Percentiles rank a stretch among this genome's conserved stretches.
These are phyloP conservation scores for Podospora fimiseda DNA, from an alignment of 495 filamentous ascomycete genomes.

Conservation along the genomic window DNA sequence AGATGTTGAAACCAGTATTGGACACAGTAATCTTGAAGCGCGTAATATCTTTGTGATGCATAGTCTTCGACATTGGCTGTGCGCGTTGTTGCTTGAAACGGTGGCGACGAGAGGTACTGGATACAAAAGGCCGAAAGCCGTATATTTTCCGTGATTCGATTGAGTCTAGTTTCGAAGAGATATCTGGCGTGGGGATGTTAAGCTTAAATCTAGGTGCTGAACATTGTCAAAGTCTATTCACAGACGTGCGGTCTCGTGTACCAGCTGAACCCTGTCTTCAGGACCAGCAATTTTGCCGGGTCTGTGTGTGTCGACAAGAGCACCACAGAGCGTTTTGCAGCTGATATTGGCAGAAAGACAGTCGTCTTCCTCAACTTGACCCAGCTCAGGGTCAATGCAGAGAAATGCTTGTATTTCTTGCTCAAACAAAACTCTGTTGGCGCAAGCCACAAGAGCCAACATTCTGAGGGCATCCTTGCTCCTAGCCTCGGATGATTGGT, in stretches of 20 bases:
- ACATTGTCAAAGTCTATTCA: no score
- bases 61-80: neutral
- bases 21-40: neutral
- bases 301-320: neutral
- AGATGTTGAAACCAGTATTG: constrained; percentile 1
- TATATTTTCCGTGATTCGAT: neutral
- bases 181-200: neutral
- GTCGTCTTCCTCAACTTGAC: neutral
- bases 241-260: neutral
- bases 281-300: neutral
- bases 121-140: neutral
- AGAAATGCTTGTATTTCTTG: constrained; percentile 2
- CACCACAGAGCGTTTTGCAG: neutral
- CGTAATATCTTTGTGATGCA: neutral
- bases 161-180: neutral
- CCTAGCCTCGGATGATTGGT: neutral
- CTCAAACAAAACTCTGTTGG: neutral
- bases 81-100: neutral
- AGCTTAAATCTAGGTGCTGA: no score
- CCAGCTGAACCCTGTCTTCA: neutral
- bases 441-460: neutral
- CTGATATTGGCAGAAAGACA: neutral
- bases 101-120: neutral
- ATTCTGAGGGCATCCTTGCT: neutral
- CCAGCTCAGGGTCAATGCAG: neutral